These are phyloP conservation scores for Diaporthe citrichinensis DNA, from an alignment of 2,329 filamentous ascomycete genomes.

Conservation along the genomic window DNA sequence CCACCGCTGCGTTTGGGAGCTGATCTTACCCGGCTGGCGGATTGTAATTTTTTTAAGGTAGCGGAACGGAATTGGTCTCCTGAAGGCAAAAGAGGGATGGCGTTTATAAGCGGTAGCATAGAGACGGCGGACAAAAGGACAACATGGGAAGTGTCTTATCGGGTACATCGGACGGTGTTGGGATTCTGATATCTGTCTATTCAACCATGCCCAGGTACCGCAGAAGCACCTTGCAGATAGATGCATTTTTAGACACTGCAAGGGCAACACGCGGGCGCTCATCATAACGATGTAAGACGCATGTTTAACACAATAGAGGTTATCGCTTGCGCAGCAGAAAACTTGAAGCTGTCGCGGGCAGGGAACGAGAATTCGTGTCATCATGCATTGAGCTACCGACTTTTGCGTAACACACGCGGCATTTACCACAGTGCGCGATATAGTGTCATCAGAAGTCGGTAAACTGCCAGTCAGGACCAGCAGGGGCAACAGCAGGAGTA, in stretches of 20 bases:
- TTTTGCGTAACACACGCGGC: background rate
- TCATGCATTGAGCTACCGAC: no score
- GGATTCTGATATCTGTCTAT: background rate
- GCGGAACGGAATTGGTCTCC: background rate
- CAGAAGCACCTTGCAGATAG: background rate
- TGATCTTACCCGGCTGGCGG: slow-evolving; percentile 42
- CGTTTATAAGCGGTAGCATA: slow-evolving; percentile 8
- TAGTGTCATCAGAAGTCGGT: background rate
- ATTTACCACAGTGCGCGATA: background rate
- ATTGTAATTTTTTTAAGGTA: background rate
- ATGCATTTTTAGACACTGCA: slow-evolving; percentile 8
- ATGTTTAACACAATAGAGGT: background rate
- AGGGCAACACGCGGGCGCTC: background rate
- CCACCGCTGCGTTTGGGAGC: slow-evolving; percentile 72
- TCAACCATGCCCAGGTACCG: background rate
- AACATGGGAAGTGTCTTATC: background rate
- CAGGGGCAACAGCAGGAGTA: background rate
- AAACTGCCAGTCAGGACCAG: background rate
- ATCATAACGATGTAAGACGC: background rate
- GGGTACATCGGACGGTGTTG: background rate
- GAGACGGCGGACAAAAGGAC: slow-evolving; percentile 4
- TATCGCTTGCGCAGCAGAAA: background rate
- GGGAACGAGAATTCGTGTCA: background rate
- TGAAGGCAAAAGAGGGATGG: background rate
- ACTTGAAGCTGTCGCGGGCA: background rate